Conservation (phyloP, 129 eudicot species). For the Pseudognaphalium luteoalbum region DNA sequence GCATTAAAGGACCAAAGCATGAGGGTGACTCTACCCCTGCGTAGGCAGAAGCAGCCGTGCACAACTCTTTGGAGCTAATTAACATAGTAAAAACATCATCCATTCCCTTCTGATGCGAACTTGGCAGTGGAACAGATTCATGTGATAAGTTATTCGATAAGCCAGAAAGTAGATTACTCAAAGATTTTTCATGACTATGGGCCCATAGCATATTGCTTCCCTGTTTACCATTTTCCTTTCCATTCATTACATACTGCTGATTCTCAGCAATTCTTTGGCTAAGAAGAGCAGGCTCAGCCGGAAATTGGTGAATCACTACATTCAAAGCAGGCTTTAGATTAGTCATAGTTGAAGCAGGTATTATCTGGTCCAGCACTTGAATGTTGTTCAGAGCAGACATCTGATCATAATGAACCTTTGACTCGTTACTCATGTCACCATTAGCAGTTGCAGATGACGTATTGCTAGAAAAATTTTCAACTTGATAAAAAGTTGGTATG, state of each 20-base stretch:
- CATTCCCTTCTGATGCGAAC: slow-evolving; percentile 28
- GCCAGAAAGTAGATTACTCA: slow-evolving; percentile 39
- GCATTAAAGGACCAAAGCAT: slow-evolving; percentile 25
- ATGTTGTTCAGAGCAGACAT: slow-evolving; percentile 12
- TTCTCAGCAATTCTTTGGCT: slow-evolving; percentile 5
- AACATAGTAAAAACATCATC: slow-evolving; percentile 24
- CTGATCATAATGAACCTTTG: slow-evolving; percentile 15
- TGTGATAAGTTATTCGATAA: slow-evolving; percentile 42
- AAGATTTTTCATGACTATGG: slow-evolving; percentile 33
- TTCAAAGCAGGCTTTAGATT: slow-evolving; percentile 15
- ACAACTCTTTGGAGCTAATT: not conserved
- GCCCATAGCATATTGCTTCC: slow-evolving; percentile 33
- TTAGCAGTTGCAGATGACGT: slow-evolving; percentile 18
- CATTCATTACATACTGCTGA: slow-evolving; percentile 16
- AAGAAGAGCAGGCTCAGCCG: slow-evolving; percentile 25
- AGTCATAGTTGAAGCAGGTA: slow-evolving; percentile 1
- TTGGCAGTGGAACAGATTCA: slow-evolving; percentile 34
- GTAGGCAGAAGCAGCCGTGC: slow-evolving; percentile 18
- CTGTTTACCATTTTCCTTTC: slow-evolving; percentile 20
- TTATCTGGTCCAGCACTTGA: slow-evolving; percentile 16
- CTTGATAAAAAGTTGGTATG: slow-evolving; percentile 27
- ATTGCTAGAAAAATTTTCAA: slow-evolving; percentile 14
- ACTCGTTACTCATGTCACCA: slow-evolving; percentile 15
- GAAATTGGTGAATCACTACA: slow-evolving; percentile 8
- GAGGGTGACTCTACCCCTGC: slow-evolving; percentile 21